phyloP scores from a whole-genome alignment of 441 rosid species.

The Erodium texanum region DNA sequence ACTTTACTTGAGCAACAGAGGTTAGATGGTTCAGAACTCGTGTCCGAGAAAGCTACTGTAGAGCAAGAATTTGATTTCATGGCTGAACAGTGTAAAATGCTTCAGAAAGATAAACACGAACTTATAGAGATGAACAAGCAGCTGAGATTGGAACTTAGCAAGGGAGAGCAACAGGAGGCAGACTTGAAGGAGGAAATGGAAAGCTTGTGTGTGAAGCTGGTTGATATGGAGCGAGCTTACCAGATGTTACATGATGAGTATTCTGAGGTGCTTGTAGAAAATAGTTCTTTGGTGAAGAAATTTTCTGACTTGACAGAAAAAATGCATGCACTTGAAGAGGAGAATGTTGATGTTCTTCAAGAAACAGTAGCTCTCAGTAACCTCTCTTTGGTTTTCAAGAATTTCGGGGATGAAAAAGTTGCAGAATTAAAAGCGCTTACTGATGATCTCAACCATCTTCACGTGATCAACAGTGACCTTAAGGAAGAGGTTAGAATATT shows the following conservation, averaged over 20 bases:
- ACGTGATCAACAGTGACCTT: constrained; percentile 28
- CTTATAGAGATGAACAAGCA: constrained; percentile 46
- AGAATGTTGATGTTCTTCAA: constrained; percentile 38
- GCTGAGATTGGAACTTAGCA: constrained; percentile 39
- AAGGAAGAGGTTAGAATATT: constrained; percentile 37
- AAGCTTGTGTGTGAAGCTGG: constrained; percentile 30
- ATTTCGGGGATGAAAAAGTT: constrained; percentile 49
- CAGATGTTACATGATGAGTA: constrained; percentile 42
- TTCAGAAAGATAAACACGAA: constrained; percentile 39
- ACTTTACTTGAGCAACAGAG: constrained; percentile 39
- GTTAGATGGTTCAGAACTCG: constrained; percentile 34
- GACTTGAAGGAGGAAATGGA: constrained; percentile 36
- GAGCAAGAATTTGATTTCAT: constrained; percentile 34
- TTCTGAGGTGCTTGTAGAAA: constrained; percentile 34
- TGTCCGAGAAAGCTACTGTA: constrained; percentile 27
- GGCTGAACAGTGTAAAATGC: constrained; percentile 28
- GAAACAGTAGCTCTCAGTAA: constrained; percentile 44
- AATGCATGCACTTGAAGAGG: constrained; percentile 44
- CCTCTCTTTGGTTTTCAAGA: constrained; percentile 43
- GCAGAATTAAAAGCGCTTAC: constrained; percentile 42
- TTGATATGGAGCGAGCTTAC: constrained; percentile 40
- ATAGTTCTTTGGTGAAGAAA: constrained; percentile 37
- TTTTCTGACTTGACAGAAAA: constrained; percentile 41
- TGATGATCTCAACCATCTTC: constrained; percentile 33
- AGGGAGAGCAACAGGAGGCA: constrained; percentile 41